Base-by-base conservation (phyloP, 192 early-diverging fungal genomes). In the Backusella mclennaniae region DNA sequence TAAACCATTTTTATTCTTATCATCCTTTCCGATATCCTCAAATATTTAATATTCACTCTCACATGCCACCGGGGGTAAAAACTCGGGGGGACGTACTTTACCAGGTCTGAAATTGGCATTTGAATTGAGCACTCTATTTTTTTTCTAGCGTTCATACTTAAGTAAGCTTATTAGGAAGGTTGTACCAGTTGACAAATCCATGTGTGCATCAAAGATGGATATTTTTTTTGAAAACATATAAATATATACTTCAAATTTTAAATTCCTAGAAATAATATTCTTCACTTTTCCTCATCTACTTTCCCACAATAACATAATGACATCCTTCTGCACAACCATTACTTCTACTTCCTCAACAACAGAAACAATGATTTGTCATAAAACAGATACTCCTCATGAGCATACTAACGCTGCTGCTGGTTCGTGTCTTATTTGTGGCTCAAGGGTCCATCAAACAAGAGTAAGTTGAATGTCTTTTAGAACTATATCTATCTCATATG, bases 131-230 rank as follows among this genome's bases (percentile, higher is more conserved):
- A 14, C 26, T 63, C 56, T 29, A 23, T 63, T 63, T 63, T 59
- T 53, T 63, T 8, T 49, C 46, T 49, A 49, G 17, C 46, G 4
- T n/a, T 29, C 29, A 63, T 63, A 63, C 56, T 63, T 23, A 29
- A 59, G 56, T 63, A 12, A 63, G 56, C 56, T 63, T 63, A 26
- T 63, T 29, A 63, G 56, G 56, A 63, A 63, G 56, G 56, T 63
- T 14, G 56, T 29, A 63, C 56, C 23, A 14, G 56, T 63, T 63
- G 21, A 26, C 23, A 63, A 63, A 63, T 63, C 56, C 23, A 63
- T 63, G 23, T 63, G 56, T 26, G 56, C 21, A 63, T 63, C 56
- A 63, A 63, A 63, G 26, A 63, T 63, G 56, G 56, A 12, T 59
- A 6, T 21, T 49, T 49, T 49, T 49, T n/a, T 49, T 49, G 21